Conservation (phyloP, 352 stramenopile genomes). For the Elongisporangium anandrum region DNA sequence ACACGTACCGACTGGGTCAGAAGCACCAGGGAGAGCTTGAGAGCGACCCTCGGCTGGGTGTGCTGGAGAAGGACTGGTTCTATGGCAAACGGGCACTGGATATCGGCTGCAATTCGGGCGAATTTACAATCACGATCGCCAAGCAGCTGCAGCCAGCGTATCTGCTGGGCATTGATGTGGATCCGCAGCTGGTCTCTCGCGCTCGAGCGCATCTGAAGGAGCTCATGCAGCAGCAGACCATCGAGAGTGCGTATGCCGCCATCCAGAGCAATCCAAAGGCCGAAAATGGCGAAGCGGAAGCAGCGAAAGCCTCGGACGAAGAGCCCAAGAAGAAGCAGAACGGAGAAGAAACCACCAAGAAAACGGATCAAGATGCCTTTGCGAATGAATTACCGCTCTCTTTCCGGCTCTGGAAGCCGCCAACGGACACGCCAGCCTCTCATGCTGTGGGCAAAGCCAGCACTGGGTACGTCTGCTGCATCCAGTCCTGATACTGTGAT, state of each 20-base stretch:
- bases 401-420: constrained; percentile 66
- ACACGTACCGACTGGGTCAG: constrained; percentile 67
- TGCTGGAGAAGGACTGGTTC: constrained; percentile 69
- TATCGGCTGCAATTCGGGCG: constrained; percentile 79
- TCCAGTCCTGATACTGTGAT: neutral
- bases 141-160: constrained; percentile 47
- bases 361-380: constrained; percentile 19
- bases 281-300: neutral
- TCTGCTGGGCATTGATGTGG: constrained; percentile 70
- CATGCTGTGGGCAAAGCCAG: constrained; percentile 45
- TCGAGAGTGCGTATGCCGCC: constrained; percentile 46
- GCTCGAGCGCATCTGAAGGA: constrained; percentile 63
- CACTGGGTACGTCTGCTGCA: constrained; percentile 33
- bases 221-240: constrained; percentile 49
- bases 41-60: constrained; percentile 51
- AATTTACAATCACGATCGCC: constrained; percentile 70
- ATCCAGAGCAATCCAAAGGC: constrained; percentile 13
- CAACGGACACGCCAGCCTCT: constrained; percentile 24
- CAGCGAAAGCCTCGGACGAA: constrained; percentile 2
- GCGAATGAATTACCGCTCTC: constrained; percentile 51
- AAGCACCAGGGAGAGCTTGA: constrained; percentile 41
- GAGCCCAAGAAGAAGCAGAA: constrained; percentile 6
- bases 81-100: constrained; percentile 55
- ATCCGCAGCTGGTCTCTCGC: constrained; percentile 54
- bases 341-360: constrained; percentile 2